phyloP scores from a whole-genome alignment of 2,329 filamentous ascomycete genomes.

The Neurospora crassa region DNA sequence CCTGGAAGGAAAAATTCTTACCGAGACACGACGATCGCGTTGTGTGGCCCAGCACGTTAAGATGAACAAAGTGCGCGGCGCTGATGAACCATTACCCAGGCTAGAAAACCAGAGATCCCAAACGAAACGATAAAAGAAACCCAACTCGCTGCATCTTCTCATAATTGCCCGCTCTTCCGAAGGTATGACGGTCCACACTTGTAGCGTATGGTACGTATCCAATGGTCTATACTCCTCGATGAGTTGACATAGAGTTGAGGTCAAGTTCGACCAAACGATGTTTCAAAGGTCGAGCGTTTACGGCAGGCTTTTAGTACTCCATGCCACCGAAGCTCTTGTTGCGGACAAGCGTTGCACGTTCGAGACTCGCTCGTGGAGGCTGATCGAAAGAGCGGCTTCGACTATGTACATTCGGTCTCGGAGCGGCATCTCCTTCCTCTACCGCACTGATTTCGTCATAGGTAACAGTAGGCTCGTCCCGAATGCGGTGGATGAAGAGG shows the following conservation, averaged over 20 bases:
- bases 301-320: conserved; percentile 29
- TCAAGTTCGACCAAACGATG: not conserved
- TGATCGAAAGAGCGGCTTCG: conserved; percentile 33
- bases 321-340: conserved; percentile 40
- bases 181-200: not conserved
- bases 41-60: not conserved
- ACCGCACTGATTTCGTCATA: conserved; percentile 30
- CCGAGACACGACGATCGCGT: not conserved
- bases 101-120: not conserved
- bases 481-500: conserved; percentile 58
- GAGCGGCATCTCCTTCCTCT: conserved; percentile 31
- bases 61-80: not conserved
- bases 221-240: not conserved
- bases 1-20: not conserved
- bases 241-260: not conserved
- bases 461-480: conserved; percentile 43
- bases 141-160: not conserved
- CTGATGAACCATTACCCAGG: not conserved
- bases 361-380: conserved; percentile 32
- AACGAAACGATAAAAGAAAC: not conserved
- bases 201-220: not conserved
- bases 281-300: not conserved
- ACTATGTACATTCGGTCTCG: conserved; percentile 21
- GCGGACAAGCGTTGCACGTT: conserved; percentile 36
- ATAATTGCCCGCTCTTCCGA: not conserved